Evolutionary conservation across 2,329 filamentous ascomycete genomes (phyloP).

Genomic region (Colletotrichum sp.): DNA sequence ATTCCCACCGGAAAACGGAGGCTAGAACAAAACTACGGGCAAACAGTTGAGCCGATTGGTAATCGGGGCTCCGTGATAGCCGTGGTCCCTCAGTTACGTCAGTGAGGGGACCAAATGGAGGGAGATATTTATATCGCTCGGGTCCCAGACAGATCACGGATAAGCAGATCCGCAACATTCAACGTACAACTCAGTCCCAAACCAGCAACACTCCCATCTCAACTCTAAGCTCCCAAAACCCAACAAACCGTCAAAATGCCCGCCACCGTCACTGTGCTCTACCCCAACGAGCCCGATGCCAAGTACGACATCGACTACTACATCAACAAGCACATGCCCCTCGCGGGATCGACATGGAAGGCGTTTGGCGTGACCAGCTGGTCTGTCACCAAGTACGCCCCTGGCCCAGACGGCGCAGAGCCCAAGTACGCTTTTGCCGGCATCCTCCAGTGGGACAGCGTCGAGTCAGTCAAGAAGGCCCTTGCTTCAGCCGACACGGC

Average conservation of each 20-base stretch:
- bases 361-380: not conserved
- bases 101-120: not conserved
- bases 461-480: not conserved
- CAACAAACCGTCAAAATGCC: not conserved
- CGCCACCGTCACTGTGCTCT: slow-evolving; percentile 9
- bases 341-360: slow-evolving; percentile 6
- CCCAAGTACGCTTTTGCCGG: slow-evolving; percentile 11
- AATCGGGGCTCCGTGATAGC: not conserved
- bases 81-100: not conserved
- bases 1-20: slow-evolving; percentile 5
- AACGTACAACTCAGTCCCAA: not conserved
- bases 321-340: slow-evolving; percentile 15
- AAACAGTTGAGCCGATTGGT: not conserved
- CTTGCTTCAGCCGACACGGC: not conserved
- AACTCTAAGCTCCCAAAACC: not conserved
- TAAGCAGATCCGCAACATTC: not conserved
- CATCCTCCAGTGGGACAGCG: slow-evolving; percentile 1
- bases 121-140: not conserved
- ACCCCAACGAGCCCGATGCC: slow-evolving; percentile 27
- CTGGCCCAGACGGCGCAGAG: not conserved
- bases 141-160: not conserved
- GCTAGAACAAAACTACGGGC: not conserved
- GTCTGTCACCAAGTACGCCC: slow-evolving; percentile 6
- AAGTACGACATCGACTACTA: slow-evolving; percentile 22
- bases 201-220: not conserved